Evolutionary conservation across 176 grass and related monocot genomes (phyloP).

Genomic region (Rhynchospora breviuscula): DNA sequence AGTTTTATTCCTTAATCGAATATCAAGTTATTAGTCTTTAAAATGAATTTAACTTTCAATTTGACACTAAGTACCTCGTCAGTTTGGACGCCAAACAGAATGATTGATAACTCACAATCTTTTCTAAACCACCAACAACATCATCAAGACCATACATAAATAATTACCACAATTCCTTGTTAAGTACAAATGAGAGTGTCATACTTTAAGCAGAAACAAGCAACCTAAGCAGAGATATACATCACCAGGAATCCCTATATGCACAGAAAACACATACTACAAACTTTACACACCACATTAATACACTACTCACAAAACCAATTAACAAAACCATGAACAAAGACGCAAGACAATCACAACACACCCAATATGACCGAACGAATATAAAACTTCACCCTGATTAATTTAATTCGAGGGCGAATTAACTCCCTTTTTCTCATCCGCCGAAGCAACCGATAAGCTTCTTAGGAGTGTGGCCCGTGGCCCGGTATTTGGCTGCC

Average conservation of each 20-base stretch:
- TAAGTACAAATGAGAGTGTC: slow-evolving; percentile 67
- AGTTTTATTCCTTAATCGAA: background rate
- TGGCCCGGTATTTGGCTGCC: slow-evolving; percentile 78
- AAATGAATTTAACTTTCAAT: background rate
- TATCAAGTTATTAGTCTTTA: background rate
- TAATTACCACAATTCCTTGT: slow-evolving; percentile 30
- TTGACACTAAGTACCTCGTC: background rate
- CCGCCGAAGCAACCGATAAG: slow-evolving; percentile 75
- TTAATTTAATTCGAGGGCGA: background rate
- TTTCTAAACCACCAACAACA: background rate
- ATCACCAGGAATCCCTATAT: slow-evolving; percentile 56
- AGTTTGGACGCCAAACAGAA: background rate
- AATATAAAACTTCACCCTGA: background rate
- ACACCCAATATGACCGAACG: background rate
- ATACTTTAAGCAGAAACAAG: slow-evolving; percentile 21
- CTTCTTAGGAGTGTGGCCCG: slow-evolving; percentile 71
- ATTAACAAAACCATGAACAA: background rate
- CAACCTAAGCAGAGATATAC: slow-evolving; percentile 45
- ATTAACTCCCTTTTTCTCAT: slow-evolving; percentile 13
- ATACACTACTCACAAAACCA: slow-evolving; percentile 31
- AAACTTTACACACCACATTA: slow-evolving; percentile 46
- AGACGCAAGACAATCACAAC: slow-evolving; percentile 11
- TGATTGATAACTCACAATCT: background rate
- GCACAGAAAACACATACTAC: slow-evolving; percentile 40
- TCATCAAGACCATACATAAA: background rate